Evolutionary conservation across 2,329 filamentous ascomycete species (phyloP).

Genomic region (Furcasterigmium sp.): DNA sequence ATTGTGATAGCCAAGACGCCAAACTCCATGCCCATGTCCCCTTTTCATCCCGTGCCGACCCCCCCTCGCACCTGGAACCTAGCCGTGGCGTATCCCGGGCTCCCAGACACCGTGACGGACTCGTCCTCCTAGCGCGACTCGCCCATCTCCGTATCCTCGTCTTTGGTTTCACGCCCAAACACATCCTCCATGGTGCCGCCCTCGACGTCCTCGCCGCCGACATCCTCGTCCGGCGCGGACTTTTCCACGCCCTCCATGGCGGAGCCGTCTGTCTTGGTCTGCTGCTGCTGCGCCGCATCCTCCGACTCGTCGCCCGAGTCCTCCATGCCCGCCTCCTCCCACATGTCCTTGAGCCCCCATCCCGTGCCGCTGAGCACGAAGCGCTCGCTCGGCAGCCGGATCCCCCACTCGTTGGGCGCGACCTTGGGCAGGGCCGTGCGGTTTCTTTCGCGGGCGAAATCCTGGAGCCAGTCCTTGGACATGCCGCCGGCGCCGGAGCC

Average conservation of each 20-base stretch:
- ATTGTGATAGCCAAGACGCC: too few relatives aligned
- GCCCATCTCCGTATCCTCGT: conserved; percentile 48
- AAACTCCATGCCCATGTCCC: too few relatives aligned
- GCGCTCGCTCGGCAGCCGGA: conserved; percentile 60
- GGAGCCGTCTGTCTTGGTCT: conserved; percentile 29
- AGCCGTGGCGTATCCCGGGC: too few relatives aligned
- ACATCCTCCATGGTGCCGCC: conserved; percentile 49
- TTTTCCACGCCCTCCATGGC: conserved; percentile 45
- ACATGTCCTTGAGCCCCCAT: conserved; percentile 59
- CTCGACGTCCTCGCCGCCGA: conserved; percentile 41
- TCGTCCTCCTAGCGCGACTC: neutral
- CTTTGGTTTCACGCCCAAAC: conserved; percentile 48
- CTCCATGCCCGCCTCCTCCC: conserved; percentile 40
- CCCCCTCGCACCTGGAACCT: too few relatives aligned
- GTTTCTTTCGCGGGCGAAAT: conserved; percentile 69
- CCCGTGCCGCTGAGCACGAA: conserved; percentile 62
- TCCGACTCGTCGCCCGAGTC: conserved; percentile 37
- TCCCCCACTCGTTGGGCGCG: conserved; percentile 60
- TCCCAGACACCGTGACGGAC: too few relatives aligned
- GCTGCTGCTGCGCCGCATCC: conserved; percentile 19
- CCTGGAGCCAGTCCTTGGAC: conserved; percentile 71
- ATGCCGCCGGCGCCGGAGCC: conserved; percentile 47
- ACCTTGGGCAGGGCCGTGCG: conserved; percentile 59
- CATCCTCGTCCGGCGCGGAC: conserved; percentile 31
- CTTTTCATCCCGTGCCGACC: too few relatives aligned